phyloP scores from a whole-genome alignment of 495 filamentous ascomycete genomes.

The Talaromyces nanjingensis region DNA sequence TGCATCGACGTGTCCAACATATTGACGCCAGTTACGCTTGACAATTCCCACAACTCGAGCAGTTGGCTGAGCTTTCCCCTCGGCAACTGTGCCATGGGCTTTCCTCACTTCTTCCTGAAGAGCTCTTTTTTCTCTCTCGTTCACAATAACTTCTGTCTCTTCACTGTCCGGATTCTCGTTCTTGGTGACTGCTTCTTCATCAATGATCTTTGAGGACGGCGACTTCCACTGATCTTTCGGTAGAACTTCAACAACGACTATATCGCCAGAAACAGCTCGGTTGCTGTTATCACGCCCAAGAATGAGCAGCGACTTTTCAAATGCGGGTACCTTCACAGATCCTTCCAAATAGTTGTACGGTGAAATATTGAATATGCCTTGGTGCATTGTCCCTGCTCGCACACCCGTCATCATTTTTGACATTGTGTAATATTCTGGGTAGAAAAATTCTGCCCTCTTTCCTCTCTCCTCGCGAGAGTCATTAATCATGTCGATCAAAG shows the following conservation, averaged over 20 bases:
- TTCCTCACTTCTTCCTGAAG: conserved; percentile 86
- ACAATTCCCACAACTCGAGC: conserved; percentile 87
- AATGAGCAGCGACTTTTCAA: conserved; percentile 80
- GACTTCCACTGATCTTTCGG: conserved; percentile 95
- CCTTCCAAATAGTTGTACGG: conserved; percentile 97
- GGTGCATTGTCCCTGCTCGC: conserved; percentile 78
- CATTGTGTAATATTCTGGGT: conserved; percentile 74
- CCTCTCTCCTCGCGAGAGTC: conserved; percentile 62
- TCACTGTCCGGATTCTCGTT: conserved; percentile 88
- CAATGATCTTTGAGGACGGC: conserved; percentile 88
- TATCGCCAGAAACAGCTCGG: conserved; percentile 81
- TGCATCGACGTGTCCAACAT: conserved; percentile 89
- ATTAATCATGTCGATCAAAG: conserved; percentile 91
- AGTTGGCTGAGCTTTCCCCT: conserved; percentile 81
- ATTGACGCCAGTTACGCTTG: conserved; percentile 95
- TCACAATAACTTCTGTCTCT: conserved; percentile 66
- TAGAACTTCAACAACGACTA: conserved; percentile 85
- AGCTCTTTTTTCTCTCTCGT: conserved; percentile 76
- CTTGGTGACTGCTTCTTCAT: conserved; percentile 86
- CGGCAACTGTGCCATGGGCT: conserved; percentile 67
- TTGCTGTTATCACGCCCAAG: conserved; percentile 97
- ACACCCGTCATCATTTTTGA: conserved; percentile 95
- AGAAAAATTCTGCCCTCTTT: conserved; percentile 62
- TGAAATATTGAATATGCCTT: conserved; percentile 92
- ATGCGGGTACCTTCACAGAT: conserved; percentile 79